Evolutionary conservation across 169 alveolate species (phyloP).

Genomic region (Eimeria tenella): DNA sequence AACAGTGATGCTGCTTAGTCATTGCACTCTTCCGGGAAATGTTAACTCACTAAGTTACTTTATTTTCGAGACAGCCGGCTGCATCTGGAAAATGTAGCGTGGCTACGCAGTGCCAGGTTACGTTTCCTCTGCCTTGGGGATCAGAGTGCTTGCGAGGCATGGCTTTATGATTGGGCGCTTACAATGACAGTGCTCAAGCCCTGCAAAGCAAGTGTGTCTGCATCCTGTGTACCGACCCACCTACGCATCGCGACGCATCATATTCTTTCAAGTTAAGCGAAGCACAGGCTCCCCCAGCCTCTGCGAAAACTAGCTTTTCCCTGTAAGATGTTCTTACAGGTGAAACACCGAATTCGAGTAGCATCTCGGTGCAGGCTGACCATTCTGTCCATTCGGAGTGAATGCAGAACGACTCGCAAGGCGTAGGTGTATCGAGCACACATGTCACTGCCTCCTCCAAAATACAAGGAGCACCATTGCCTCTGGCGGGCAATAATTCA

Average conservation of each 20-base stretch:
- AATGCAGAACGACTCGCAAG: constrained; percentile 55
- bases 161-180: too few relatives aligned
- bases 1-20: not conserved
- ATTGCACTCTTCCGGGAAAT: not conserved
- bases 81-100: too few relatives aligned
- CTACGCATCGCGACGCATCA: constrained; percentile 42
- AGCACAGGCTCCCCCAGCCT: constrained; percentile 63
- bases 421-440: constrained; percentile 38
- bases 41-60: not conserved
- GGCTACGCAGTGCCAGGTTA: not conserved
- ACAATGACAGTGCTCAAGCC: not conserved
- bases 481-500: constrained; percentile 62
- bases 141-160: too few relatives aligned
- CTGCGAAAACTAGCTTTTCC: constrained; percentile 53
- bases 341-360: constrained; percentile 58
- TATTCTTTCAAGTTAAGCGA: constrained; percentile 49
- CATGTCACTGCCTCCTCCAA: constrained; percentile 59
- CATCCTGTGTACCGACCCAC: not conserved
- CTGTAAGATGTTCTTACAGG: constrained; percentile 60
- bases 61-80: not conserved
- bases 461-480: constrained; percentile 55
- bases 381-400: constrained; percentile 69
- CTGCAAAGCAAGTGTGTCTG: not conserved
- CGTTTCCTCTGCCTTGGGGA: too few relatives aligned
- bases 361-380: constrained; percentile 67